These are phyloP conservation scores for Thymus quinquecostatus DNA, from an alignment of 257 asterid species.

Conservation along the genomic window DNA sequence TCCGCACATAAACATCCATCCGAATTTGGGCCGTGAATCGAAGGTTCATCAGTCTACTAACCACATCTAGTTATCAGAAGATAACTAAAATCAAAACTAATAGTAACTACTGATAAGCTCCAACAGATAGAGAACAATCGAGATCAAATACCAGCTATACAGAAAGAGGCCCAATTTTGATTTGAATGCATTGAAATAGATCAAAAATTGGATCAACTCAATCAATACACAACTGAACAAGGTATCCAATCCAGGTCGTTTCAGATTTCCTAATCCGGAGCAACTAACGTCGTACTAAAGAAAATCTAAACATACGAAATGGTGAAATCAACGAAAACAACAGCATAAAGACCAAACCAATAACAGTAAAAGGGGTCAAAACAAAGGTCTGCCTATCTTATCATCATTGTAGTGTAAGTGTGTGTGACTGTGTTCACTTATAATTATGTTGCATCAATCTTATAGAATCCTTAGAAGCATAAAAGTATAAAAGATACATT, in stretches of 20 bases:
- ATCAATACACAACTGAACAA: conserved; percentile 1
- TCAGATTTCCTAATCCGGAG: conserved; percentile 1
- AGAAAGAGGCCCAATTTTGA: not conserved
- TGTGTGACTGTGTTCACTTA: too few relatives aligned
- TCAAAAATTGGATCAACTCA: conserved; percentile 5
- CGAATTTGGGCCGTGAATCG: too few relatives aligned
- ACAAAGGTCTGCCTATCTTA: too few relatives aligned
- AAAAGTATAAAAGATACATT: too few relatives aligned
- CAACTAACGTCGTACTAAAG: not conserved
- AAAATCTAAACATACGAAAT: not conserved
- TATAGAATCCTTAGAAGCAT: too few relatives aligned
- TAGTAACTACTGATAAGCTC: too few relatives aligned
- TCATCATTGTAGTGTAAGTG: too few relatives aligned
- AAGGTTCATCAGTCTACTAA: not conserved
- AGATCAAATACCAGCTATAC: not conserved
- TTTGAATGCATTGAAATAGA: conserved; percentile 4
- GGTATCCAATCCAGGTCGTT: not conserved
- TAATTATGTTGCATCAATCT: too few relatives aligned
- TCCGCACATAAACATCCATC: too few relatives aligned
- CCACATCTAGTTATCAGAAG: not conserved
- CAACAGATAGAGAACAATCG: conserved; percentile 10
- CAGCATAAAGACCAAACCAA: not conserved
- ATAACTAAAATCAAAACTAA: conserved; percentile 1
- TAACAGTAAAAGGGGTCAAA: not conserved
- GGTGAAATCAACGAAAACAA: not conserved